A percentile compares a stretch with the other conserved stretches of the same genome.
These are phyloP conservation scores for Schwanniomyces pseudopolymorphus DNA, from an alignment of 805 yeast genomes.

Conservation along the genomic window DNA sequence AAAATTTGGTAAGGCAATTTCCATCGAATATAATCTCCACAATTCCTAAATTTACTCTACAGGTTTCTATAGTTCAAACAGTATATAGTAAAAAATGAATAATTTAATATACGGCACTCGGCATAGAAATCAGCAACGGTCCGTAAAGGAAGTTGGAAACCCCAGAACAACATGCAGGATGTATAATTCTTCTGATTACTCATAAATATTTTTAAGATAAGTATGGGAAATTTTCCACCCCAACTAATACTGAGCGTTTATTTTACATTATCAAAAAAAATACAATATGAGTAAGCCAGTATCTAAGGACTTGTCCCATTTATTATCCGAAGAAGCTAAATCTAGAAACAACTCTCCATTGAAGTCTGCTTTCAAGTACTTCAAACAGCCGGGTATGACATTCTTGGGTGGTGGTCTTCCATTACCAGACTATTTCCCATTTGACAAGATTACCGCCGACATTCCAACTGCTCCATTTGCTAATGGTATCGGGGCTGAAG, in stretches of 20 bases:
- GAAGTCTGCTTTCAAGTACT: slow-evolving; percentile 81
- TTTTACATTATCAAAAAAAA: not conserved
- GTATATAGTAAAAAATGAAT: not conserved
- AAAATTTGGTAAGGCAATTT: slow-evolving; percentile 65
- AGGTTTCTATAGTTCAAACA: not conserved
- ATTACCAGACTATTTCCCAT: slow-evolving; percentile 86
- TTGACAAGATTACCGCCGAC: slow-evolving; percentile 68
- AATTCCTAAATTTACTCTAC: too few relatives aligned
- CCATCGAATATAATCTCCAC: slow-evolving; percentile 48
- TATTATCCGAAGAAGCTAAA: slow-evolving; percentile 74
- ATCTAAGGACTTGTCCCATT: slow-evolving; percentile 72
- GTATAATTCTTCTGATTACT: not conserved
- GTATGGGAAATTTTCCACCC: not conserved
- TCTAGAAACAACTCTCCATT: slow-evolving; percentile 76
- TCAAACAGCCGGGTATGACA: slow-evolving; percentile 68
- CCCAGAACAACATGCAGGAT: not conserved
- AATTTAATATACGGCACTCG: too few relatives aligned
- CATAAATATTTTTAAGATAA: not conserved
- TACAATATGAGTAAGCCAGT: slow-evolving; percentile 29
- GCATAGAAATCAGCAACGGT: too few relatives aligned
- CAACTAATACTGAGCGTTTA: not conserved
- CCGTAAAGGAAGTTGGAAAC: not conserved
- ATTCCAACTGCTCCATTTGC: slow-evolving; percentile 80
- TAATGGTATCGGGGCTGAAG: slow-evolving; percentile 72
- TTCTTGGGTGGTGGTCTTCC: slow-evolving; percentile 97